phyloP scores from a whole-genome alignment of 192 early-diverging fungal species.

The Geosiphon pyriformis region DNA sequence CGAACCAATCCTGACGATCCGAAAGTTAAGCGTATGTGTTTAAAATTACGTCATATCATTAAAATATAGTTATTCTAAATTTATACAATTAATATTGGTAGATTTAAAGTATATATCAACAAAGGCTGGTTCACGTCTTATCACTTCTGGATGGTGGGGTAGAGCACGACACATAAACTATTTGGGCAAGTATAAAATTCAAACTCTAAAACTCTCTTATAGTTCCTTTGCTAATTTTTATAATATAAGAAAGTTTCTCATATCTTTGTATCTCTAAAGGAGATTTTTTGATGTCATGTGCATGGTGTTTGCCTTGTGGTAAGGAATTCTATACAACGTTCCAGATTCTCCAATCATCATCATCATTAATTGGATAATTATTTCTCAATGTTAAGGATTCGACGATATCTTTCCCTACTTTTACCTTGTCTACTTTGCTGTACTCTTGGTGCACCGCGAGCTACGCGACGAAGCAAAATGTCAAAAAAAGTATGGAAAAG shows the following conservation, averaged over 20 bases:
- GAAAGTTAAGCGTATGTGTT: conserved; percentile 44
- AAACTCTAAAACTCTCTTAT: neutral
- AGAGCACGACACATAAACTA: conserved; percentile 93
- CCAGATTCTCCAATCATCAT: neutral
- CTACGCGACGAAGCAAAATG: conserved; percentile 88
- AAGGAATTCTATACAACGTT: neutral
- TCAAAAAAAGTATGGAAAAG: conserved; percentile 84
- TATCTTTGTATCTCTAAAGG: too few relatives aligned
- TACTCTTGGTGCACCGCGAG: conserved; percentile 85
- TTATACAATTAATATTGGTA: too few relatives aligned
- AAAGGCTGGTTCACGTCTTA: conserved; percentile 68
- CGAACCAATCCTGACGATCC: conserved; percentile 57
- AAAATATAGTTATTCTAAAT: too few relatives aligned
- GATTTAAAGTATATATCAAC: conserved; percentile 86
- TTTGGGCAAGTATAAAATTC: conserved; percentile 37
- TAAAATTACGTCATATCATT: too few relatives aligned
- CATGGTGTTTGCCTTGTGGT: conserved; percentile 85
- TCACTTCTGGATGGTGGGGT: conserved; percentile 94
- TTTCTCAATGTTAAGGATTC: conserved; percentile 43
- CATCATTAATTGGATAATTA: neutral
- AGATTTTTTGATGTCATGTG: conserved; percentile 89
- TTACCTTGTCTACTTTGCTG: conserved; percentile 87
- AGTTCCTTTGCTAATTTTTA: neutral
- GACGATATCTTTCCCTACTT: conserved; percentile 82
- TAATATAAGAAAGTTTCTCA: conserved; percentile 20